These are phyloP conservation scores for Pseudocercospora vitis DNA, from an alignment of 2,329 filamentous ascomycete genomes.

Conservation along the genomic window DNA sequence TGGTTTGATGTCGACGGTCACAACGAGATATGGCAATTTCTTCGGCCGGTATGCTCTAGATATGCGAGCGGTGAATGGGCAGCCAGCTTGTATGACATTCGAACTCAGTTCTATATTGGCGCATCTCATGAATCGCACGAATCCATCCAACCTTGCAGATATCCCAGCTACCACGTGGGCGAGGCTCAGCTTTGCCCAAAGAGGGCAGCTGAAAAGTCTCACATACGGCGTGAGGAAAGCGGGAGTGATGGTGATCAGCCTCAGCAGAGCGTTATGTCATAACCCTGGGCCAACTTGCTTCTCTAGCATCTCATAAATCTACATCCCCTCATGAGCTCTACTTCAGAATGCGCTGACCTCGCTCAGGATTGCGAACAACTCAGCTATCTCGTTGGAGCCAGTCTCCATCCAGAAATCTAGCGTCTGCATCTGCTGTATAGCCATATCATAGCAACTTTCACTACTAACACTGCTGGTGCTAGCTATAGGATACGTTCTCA, in stretches of 20 bases:
- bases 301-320: no score
- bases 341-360: no score
- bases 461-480: conserved; percentile 2
- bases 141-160: neutral
- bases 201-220: neutral
- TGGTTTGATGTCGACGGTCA: neutral
- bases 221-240: neutral
- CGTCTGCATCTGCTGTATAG: conserved; percentile 16
- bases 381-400: conserved; percentile 10
- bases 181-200: neutral
- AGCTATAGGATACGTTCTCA: neutral
- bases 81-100: neutral
- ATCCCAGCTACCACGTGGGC: neutral
- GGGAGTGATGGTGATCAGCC: no score
- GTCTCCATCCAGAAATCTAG: conserved; percentile 17
- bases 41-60: no score
- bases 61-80: neutral
- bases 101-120: neutral
- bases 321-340: no score
- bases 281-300: no score
- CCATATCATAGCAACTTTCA: conserved; percentile 14
- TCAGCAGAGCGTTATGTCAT: no score
- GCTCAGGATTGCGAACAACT: conserved; percentile 4
- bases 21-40: no score
- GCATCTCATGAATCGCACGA: neutral